These are phyloP conservation scores for Yueomyces sp. DNA, from an alignment of 805 yeast species.

Conservation along the genomic window DNA sequence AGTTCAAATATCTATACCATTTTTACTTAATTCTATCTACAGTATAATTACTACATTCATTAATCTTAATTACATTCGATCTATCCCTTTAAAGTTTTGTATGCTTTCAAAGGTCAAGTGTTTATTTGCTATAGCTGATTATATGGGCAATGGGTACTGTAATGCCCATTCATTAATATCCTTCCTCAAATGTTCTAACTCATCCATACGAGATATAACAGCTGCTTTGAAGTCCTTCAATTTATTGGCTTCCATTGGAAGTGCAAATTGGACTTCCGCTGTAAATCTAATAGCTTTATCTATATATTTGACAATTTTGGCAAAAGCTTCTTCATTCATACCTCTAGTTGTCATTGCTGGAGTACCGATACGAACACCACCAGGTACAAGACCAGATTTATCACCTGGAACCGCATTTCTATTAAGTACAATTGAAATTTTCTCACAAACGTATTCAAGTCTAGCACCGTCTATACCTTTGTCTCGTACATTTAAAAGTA, in stretches of 20 bases:
- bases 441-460: conserved; percentile 79
- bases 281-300: conserved; percentile 57
- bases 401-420: conserved; percentile 96
- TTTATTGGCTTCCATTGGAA: neutral
- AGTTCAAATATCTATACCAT: too few species aligned
- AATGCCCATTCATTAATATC: conserved; percentile 90
- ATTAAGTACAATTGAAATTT: conserved; percentile 85
- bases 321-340: conserved; percentile 65
- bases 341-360: conserved; percentile 99
- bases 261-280: neutral
- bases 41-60: too few species aligned
- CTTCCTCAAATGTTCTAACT: conserved; percentile 33
- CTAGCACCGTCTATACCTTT: conserved; percentile 87
- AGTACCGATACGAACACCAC: conserved; percentile 92
- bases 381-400: conserved; percentile 88
- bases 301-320: conserved; percentile 65
- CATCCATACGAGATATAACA: neutral
- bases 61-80: too few species aligned
- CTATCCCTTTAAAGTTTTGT: too few species aligned
- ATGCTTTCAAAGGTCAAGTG: too few species aligned
- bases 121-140: too few species aligned
- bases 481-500: conserved; percentile 69
- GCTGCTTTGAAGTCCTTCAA: neutral
- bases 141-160: conserved; percentile 48
- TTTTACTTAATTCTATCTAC: too few species aligned